Evolutionary conservation across 2,329 filamentous ascomycete species (phyloP).

Genomic region (Cadophora malorum): DNA sequence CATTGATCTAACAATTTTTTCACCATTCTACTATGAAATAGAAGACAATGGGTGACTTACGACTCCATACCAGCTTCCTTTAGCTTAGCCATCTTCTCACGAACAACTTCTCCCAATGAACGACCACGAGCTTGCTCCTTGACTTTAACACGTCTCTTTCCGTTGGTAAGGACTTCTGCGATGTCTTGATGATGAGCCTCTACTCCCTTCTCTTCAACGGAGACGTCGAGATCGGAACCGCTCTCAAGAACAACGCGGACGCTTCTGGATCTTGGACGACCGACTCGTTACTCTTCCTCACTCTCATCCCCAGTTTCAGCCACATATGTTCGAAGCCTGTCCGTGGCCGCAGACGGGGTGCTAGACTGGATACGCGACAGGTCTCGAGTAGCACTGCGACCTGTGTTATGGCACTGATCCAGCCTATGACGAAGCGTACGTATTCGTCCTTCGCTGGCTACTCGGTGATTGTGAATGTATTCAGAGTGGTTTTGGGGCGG

Average conservation of each 20-base stretch:
- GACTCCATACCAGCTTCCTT: conserved; percentile 15
- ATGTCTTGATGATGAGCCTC: neutral
- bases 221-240: neutral
- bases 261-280: neutral
- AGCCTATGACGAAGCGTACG: neutral
- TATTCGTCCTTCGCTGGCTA: conserved; percentile 11
- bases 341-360: neutral
- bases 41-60: conserved; percentile 5
- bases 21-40: no score
- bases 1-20: neutral
- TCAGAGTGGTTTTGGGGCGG: neutral
- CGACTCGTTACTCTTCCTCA: neutral
- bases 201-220: neutral
- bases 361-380: neutral
- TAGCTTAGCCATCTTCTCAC: conserved; percentile 20
- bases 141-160: neutral
- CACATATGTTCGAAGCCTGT: neutral
- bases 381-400: neutral
- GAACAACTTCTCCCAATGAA: neutral
- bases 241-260: neutral
- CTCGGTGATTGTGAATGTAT: conserved; percentile 2
- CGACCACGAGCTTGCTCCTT: conserved; percentile 1
- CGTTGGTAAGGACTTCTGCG: neutral
- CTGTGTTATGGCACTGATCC: neutral
- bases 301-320: neutral